Conservation (phyloP, 306 rosid species). For the Ormosia emarginata region DNA sequence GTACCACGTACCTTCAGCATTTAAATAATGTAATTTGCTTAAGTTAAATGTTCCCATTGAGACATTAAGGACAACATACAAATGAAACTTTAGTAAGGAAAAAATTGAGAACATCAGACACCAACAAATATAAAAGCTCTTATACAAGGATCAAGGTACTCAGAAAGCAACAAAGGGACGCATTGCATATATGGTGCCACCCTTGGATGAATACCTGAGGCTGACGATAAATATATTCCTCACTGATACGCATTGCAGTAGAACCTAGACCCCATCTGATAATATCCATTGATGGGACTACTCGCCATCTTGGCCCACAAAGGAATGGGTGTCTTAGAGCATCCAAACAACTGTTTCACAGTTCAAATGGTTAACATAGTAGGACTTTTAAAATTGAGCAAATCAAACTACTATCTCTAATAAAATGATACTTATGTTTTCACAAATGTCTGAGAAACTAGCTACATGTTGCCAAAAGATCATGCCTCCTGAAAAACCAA, state of each 20-base stretch:
- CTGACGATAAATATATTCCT: slow-evolving; percentile 86
- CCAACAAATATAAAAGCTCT: slow-evolving; percentile 8
- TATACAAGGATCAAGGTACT: not conserved
- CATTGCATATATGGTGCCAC: not conserved
- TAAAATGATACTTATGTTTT: not conserved
- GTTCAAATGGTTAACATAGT: not conserved
- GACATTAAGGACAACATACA: not conserved
- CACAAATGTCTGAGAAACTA: slow-evolving; percentile 7
- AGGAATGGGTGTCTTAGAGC: slow-evolving; percentile 98
- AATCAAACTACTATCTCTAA: slow-evolving; percentile 13
- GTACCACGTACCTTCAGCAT: not conserved
- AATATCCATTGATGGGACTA: slow-evolving; percentile 79
- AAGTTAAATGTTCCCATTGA: not conserved
- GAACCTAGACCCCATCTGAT: slow-evolving; percentile 98
- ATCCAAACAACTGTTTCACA: slow-evolving; percentile 78
- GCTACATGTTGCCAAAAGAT: slow-evolving; percentile 17
- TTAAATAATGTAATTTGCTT: not conserved
- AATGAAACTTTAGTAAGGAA: not conserved
- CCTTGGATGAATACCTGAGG: slow-evolving; percentile 68
- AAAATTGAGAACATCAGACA: slow-evolving; percentile 9
- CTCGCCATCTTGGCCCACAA: slow-evolving; percentile 98
- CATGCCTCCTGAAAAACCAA: slow-evolving; percentile 7
- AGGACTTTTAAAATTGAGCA: not conserved
- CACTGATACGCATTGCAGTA: slow-evolving; percentile 81
- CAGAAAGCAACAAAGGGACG: slow-evolving; percentile 4